Evolutionary conservation across 2,329 filamentous ascomycete genomes (phyloP), one percentile per base, ranked within the genome.

Genomic region (Tolypocladium paradoxum): DNA sequence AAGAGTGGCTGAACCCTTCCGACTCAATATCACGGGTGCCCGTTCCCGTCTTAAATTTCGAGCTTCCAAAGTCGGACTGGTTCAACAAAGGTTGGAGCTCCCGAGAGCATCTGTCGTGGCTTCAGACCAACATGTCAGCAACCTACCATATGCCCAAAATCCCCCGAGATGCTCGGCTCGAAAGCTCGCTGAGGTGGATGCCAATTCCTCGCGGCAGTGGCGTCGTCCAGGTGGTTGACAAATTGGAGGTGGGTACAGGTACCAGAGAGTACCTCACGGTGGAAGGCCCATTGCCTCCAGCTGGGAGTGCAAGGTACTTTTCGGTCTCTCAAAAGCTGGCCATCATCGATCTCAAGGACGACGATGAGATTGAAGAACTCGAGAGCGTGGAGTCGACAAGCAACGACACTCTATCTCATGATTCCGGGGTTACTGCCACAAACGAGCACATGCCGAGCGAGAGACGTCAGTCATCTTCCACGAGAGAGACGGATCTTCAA

Each of bases 1-100:
- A 66, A 52, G 69, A 72, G 40, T 56, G 57, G 14, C 47, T 68
- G 1, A 56, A 65, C 24, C 54, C 59, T 22, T 46, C 54, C 6
- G 60, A 65, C 18, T 59, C 62, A 4, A 53, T 61, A 1, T 54
- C 65, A 6, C 60, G 67, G 29, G 43, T 70, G 22, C 54, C 59
- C 2, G 59, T 68, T 40, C 67, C 68, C 6, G 36, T 53, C 8
- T 47, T 68, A 27, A 55, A 64, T 33, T 69, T 68, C 38, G 54
- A 55, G 1, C 57, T 59, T 24, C 53, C 61, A 16, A 45, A 53
- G 6, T 57, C 62, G 1, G 55, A 56, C 36, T 70, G 67, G 67
- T 27, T 20, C 1, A 6, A 24, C 1, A 33, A 57, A 22, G 16
- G 53, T 11, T 58, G 54, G 33, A 59, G 16, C 4, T 48, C 65